phyloP scores from a whole-genome alignment of 2,329 filamentous ascomycete species.

The Penicillium hesseltinei region DNA sequence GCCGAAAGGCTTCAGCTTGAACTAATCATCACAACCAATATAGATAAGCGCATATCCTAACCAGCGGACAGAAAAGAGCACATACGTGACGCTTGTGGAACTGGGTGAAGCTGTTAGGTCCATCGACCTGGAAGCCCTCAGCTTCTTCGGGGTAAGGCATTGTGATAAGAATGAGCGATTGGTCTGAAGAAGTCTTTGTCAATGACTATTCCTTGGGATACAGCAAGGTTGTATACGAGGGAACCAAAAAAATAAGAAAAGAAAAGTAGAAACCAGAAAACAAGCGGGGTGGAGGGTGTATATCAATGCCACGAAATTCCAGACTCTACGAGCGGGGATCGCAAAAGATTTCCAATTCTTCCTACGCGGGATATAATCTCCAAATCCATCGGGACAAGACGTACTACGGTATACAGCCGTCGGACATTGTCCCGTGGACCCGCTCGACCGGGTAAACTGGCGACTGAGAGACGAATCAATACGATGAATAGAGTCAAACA shows the following conservation, averaged over 20 bases:
- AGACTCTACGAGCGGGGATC: neutral
- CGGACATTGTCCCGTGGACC: slow-evolving; percentile 7
- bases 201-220: neutral
- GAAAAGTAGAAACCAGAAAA: neutral
- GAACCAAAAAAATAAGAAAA: neutral
- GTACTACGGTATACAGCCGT: neutral
- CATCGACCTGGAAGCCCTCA: slow-evolving; percentile 53
- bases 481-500: neutral
- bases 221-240: neutral
- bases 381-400: neutral
- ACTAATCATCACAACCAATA: slow-evolving; percentile 49
- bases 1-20: slow-evolving; percentile 80
- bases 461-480: neutral
- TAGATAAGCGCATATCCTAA: neutral
- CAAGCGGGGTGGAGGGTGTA: slow-evolving; percentile 8
- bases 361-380: neutral
- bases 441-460: neutral
- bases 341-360: neutral
- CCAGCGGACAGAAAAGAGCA: neutral
- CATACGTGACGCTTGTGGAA: slow-evolving; percentile 58
- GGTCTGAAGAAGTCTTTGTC: neutral
- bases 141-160: slow-evolving; percentile 50
- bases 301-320: slow-evolving; percentile 10
- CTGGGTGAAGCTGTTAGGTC: slow-evolving; percentile 63
- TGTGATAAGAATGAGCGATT: slow-evolving; percentile 15